Evolutionary conservation across 2,329 filamentous ascomycete genomes (phyloP).

Genomic region (Nigrospora sphaerica): DNA sequence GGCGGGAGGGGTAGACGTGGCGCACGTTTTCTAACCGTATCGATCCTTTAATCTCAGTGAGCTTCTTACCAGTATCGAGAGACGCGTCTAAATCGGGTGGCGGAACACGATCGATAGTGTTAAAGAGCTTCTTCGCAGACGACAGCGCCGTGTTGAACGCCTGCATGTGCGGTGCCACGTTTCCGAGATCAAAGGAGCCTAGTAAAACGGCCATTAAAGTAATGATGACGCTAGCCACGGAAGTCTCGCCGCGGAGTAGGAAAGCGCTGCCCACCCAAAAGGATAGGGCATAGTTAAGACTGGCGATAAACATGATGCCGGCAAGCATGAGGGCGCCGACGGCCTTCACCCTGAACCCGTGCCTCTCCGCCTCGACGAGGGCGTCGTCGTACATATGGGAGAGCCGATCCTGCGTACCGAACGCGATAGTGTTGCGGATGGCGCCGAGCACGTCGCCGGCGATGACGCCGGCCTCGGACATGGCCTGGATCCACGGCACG

Average conservation of each 20-base stretch:
- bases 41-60: conserved; percentile 19
- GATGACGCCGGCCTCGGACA: conserved; percentile 31
- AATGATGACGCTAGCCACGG: conserved; percentile 36
- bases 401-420: conserved; percentile 7
- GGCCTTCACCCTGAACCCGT: not conserved
- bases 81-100: conserved; percentile 24
- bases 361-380: not conserved
- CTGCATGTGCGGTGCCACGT: conserved; percentile 15
- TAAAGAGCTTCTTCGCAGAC: conserved; percentile 27
- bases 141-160: conserved; percentile 30
- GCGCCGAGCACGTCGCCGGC: conserved; percentile 63
- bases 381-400: not conserved
- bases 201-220: conserved; percentile 31
- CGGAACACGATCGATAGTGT: conserved; percentile 28
- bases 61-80: conserved; percentile 21
- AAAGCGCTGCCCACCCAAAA: conserved; percentile 8
- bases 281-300: conserved; percentile 3
- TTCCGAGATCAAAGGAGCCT: not conserved
- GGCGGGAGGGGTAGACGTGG: conserved; percentile 38
- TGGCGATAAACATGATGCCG: not conserved
- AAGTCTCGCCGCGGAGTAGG: conserved; percentile 1
- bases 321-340: conserved; percentile 4
- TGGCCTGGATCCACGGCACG: conserved; percentile 21
- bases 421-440: conserved; percentile 4
- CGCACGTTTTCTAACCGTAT: conserved; percentile 32